A percentile compares a stretch with the other conserved stretches of the same genome.
Conservation (phyloP, 495 filamentous ascomycete genomes). For the Chlorociboria aeruginascens region DNA sequence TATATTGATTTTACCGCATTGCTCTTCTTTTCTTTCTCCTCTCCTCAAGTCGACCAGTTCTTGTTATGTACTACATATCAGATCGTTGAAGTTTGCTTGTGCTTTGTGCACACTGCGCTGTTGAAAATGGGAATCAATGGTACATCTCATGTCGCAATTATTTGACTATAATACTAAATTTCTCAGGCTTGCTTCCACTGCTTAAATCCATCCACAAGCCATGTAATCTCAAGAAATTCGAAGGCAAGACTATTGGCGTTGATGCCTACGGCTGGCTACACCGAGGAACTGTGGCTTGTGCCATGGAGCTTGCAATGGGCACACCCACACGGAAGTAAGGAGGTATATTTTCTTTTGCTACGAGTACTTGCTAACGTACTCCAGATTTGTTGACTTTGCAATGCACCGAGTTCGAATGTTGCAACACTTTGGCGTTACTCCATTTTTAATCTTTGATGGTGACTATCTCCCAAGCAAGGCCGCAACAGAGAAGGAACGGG, state of each 20-base stretch:
- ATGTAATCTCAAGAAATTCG: conserved; percentile 74
- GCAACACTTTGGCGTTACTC: conserved; percentile 78
- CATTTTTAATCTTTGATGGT: conserved; percentile 93
- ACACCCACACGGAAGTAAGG: conserved; percentile 77
- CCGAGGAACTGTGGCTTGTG: conserved; percentile 81
- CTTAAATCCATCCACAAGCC: conserved; percentile 94
- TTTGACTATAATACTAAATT: conserved; percentile 13
- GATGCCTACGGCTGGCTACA: conserved; percentile 99
- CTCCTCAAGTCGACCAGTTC: too few relatives aligned
- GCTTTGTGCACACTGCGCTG: conserved; percentile 4
- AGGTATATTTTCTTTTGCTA: background rate
- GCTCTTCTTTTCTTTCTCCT: too few relatives aligned
- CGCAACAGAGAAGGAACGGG: conserved; percentile 69
- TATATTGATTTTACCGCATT: too few relatives aligned
- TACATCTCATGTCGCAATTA: background rate
- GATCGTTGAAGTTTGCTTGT: conserved; percentile 10
- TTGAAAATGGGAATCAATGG: conserved; percentile 22
- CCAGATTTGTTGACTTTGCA: conserved; percentile 81
- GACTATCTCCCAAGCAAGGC: conserved; percentile 92
- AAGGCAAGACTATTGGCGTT: conserved; percentile 78
- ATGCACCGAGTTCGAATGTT: conserved; percentile 89
- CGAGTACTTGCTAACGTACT: conserved; percentile 9
- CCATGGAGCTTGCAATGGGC: conserved; percentile 79
- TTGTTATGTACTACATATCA: conserved; percentile 8
- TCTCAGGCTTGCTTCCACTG: conserved; percentile 70